Conservation (phyloP, 306 rosid species). For the Comarum palustre region DNA sequence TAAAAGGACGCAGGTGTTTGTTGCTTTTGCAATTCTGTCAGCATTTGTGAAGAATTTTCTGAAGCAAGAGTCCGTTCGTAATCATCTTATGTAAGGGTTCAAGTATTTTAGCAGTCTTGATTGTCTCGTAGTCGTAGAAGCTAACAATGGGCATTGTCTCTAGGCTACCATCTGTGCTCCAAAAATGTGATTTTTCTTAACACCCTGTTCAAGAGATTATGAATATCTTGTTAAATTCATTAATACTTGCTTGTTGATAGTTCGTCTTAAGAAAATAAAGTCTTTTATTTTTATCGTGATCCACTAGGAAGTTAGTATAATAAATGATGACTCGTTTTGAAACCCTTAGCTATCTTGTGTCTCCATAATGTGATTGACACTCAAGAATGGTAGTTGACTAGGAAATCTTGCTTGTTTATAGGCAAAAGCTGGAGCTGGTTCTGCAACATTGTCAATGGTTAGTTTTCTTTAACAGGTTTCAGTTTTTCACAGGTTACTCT, state of each 20-base stretch:
- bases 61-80: neutral
- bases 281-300: neutral
- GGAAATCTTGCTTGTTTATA: constrained; percentile 29
- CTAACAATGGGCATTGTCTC: neutral
- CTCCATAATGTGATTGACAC: neutral
- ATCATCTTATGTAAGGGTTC: neutral
- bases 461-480: constrained; percentile 1
- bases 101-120: neutral
- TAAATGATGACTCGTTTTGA: neutral
- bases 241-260: neutral
- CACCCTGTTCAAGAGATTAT: neutral
- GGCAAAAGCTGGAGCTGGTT: constrained; percentile 99
- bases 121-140: neutral
- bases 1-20: neutral
- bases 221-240: neutral
- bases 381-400: constrained; percentile 24
- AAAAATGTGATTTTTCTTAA: neutral
- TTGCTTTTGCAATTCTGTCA: neutral
- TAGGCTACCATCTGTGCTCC: neutral
- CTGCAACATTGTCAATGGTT: constrained; percentile 98
- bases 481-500: neutral
- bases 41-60: neutral
- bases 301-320: neutral
- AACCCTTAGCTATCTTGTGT: neutral
- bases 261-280: neutral